Evolutionary conservation across 306 rosid genomes (phyloP).

Genomic region (Cucurbita argyrosperma): DNA sequence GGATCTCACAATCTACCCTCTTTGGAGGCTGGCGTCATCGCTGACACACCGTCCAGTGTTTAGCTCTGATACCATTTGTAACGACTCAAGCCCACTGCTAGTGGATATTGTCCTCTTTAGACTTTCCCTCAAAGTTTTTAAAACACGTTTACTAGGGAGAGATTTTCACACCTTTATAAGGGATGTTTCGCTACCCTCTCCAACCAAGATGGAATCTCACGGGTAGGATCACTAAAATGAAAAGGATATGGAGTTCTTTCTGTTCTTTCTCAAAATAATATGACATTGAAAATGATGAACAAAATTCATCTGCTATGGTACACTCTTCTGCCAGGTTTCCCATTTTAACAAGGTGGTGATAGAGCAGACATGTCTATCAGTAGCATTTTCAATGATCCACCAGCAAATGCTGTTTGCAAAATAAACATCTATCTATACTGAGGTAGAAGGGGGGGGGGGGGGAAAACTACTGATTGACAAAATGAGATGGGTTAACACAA

Average conservation of each 20-base stretch:
- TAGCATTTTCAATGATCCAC: slow-evolving; percentile 33
- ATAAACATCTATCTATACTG: slow-evolving; percentile 4
- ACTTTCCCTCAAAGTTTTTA: too few species aligned
- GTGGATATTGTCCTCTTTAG: too few species aligned
- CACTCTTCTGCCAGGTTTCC: slow-evolving; percentile 15
- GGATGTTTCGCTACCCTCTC: too few species aligned
- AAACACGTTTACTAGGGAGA: too few species aligned
- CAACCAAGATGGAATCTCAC: too few species aligned
- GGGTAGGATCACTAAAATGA: not conserved
- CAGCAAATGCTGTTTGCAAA: slow-evolving; percentile 32
- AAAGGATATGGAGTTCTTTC: not conserved
- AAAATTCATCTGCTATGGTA: slow-evolving; percentile 10
- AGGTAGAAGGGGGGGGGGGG: slow-evolving; percentile 4
- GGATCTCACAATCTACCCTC: too few species aligned
- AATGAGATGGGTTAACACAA: slow-evolving; percentile 18
- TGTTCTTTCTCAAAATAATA: not conserved
- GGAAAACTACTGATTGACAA: slow-evolving; percentile 1
- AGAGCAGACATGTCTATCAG: slow-evolving; percentile 30
- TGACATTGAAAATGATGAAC: slow-evolving; percentile 9
- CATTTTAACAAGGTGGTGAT: slow-evolving; percentile 28
- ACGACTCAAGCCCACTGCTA: rapidly evolving
- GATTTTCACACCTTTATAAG: too few species aligned
- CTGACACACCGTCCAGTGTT: too few species aligned
- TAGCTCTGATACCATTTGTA: too few species aligned
- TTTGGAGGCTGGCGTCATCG: too few species aligned